Evolutionary conservation across 352 stramenopile genomes (phyloP).

Genomic region (Chrysophaeum taylorii): DNA sequence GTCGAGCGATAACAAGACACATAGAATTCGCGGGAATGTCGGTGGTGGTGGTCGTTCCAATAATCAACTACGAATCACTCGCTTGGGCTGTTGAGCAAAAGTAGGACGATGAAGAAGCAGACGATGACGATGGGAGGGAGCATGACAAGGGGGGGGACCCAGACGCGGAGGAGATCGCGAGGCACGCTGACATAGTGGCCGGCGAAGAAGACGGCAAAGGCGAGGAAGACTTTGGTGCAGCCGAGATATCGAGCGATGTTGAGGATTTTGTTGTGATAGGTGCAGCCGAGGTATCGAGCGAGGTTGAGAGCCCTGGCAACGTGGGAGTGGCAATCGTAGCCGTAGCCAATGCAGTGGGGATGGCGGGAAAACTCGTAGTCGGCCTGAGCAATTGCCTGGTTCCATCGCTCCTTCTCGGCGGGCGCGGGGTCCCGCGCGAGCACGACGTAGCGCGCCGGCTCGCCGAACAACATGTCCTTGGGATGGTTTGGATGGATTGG

Average conservation of each 20-base stretch:
- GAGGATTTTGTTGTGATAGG: not conserved
- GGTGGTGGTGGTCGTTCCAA: no score
- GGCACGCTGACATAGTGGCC: not conserved
- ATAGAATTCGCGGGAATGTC: no score
- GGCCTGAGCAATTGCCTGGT: not conserved
- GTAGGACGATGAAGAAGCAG: not conserved
- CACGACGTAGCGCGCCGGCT: not conserved
- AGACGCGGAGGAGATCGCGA: not conserved
- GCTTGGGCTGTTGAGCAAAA: no score
- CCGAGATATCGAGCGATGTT: not conserved
- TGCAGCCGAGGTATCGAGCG: not conserved
- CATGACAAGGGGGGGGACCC: no score
- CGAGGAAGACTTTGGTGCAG: not conserved
- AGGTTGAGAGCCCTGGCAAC: not conserved
- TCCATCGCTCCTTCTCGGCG: not conserved
- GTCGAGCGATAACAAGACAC: no score
- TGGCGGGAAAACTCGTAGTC: not conserved
- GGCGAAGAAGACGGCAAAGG: not conserved
- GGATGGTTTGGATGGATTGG: not conserved
- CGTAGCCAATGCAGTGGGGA: not conserved
- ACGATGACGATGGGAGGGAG: not conserved
- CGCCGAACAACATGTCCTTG: not conserved
- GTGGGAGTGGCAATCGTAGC: slow-evolving; percentile 9
- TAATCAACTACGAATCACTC: no score
- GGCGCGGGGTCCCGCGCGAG: not conserved